Evolutionary conservation across 345 rosid species (phyloP), one percentile per base, ranked within the genome.

Genomic region (Microcos paniculata): DNA sequence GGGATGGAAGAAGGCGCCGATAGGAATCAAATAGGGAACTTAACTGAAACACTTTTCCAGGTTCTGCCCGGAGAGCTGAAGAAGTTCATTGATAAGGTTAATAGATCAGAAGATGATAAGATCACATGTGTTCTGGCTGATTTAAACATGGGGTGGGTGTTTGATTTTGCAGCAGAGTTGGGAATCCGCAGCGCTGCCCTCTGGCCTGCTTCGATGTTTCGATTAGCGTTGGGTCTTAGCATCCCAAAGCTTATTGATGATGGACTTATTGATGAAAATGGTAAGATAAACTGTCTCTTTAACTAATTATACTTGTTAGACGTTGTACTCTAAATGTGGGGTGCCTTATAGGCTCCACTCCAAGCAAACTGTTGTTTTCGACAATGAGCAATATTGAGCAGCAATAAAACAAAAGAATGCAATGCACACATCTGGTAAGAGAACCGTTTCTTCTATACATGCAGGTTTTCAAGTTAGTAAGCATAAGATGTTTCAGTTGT

Each of bases 191-290:
- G 30, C n/a, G 78, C 43, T 55, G 31, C 1, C 19, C 16, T 76
- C 26, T 65, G 64, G 55, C 33, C 66, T 26, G 53, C 65, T 8
- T 2, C 78, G 19, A 19, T 56, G 1, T 43, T 30, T 3, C 18
- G 1, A 4, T 14, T 40, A 16, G 45, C 43, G 58, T 26, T 45
- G 31, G 1, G 2, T 0, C 26, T 13, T 6, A 53, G 30, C 59
- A 19, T 67, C 16, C 73, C 15, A 1, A 66, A 56, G 43, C 70
- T 88, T 48, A 58, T 88, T 67, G 78, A 82, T 63, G 85, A 85
- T 73, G 33, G 71, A 67, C 21, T 76, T 15, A 42, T 76, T 28
- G 35, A 76, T 21, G 35, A 56, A 7, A 52, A 75, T 35, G 65
- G 78, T 65, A n/a, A 63, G 63, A 42, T 8, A n/a, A n/a, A 58